Conservation (phyloP, 1,284 basidiomycete genomes). For the Dichomitus squalens region DNA sequence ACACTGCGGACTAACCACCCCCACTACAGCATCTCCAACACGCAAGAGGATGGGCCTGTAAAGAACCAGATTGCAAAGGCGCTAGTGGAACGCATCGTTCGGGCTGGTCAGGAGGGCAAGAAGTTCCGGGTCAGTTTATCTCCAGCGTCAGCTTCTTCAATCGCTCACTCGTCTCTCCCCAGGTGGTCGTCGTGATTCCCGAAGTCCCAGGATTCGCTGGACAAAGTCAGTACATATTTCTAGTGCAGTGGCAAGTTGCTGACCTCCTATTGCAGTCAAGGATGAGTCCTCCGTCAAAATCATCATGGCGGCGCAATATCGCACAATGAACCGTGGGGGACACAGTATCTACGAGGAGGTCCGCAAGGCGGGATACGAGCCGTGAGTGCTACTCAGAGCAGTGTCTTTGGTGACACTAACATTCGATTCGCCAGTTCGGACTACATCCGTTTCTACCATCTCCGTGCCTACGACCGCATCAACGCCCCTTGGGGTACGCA, state of each 20-base stretch:
- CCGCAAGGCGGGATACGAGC: slow-evolving; percentile 78
- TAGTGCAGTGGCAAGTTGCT: background rate
- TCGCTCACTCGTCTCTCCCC: background rate
- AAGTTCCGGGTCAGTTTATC: slow-evolving; percentile 69
- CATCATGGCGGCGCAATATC: slow-evolving; percentile 84
- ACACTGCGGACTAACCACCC: background rate
- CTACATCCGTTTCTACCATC: slow-evolving; percentile 88
- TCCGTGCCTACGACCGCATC: slow-evolving; percentile 89
- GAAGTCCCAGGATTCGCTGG: slow-evolving; percentile 85
- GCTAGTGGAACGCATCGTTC: slow-evolving; percentile 79
- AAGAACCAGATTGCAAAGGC: slow-evolving; percentile 85
- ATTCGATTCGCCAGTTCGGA: slow-evolving; percentile 51
- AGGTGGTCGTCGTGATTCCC: slow-evolving; percentile 76
- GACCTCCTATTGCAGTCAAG: slow-evolving; percentile 56
- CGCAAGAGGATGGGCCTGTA: slow-evolving; percentile 64
- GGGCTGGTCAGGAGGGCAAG: slow-evolving; percentile 67
- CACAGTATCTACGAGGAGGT: slow-evolving; percentile 86
- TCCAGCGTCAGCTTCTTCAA: background rate
- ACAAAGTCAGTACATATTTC: slow-evolving; percentile 11
- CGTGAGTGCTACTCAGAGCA: slow-evolving; percentile 48
- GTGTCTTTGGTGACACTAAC: background rate
- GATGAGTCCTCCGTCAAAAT: slow-evolving; percentile 69
- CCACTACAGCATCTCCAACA: slow-evolving; percentile 71
- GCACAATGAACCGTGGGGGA: slow-evolving; percentile 88
- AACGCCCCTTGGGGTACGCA: slow-evolving; percentile 71